These are phyloP conservation scores for Hibiscus tridactylites DNA, from an alignment of 345 rosid species.

Conservation along the genomic window DNA sequence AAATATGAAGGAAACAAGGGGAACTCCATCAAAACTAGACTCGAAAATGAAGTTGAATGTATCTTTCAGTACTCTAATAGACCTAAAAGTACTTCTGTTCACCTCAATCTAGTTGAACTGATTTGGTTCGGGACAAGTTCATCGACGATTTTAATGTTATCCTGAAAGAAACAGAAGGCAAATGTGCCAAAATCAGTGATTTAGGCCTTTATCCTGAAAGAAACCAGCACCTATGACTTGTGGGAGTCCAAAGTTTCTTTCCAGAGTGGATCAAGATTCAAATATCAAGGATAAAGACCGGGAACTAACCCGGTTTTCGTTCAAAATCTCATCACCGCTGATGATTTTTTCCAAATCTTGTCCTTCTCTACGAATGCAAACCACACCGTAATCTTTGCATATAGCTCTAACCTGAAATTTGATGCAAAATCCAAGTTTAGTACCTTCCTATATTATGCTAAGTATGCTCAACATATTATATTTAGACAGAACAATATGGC, in stretches of 20 bases:
- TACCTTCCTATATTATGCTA: not conserved
- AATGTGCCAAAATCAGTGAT: not conserved
- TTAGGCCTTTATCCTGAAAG: not conserved
- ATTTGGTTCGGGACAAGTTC: conserved; percentile 71
- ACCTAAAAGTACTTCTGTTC: not conserved
- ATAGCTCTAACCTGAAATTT: conserved; percentile 46
- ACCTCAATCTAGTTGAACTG: conserved; percentile 85
- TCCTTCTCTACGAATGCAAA: conserved; percentile 81
- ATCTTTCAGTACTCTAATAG: not conserved
- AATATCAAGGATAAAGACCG: not conserved
- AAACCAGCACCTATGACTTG: not conserved
- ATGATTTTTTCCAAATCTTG: conserved; percentile 60
- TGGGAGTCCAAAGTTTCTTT: not conserved
- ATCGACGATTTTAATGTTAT: conserved; percentile 49
- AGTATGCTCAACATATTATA: not conserved
- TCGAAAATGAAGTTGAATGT: not conserved
- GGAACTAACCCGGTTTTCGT: conserved; percentile 36
- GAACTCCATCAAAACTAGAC: not conserved
- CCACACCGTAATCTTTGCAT: conserved; percentile 70
- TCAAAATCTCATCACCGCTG: conserved; percentile 38
- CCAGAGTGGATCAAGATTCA: not conserved
- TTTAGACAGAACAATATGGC: not conserved
- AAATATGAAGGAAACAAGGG: not conserved
- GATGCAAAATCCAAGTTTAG: not conserved
- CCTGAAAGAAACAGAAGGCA: conserved; percentile 27